Conservation (phyloP, 2,329 filamentous ascomycete genomes). For the Aspergillus terreus region DNA sequence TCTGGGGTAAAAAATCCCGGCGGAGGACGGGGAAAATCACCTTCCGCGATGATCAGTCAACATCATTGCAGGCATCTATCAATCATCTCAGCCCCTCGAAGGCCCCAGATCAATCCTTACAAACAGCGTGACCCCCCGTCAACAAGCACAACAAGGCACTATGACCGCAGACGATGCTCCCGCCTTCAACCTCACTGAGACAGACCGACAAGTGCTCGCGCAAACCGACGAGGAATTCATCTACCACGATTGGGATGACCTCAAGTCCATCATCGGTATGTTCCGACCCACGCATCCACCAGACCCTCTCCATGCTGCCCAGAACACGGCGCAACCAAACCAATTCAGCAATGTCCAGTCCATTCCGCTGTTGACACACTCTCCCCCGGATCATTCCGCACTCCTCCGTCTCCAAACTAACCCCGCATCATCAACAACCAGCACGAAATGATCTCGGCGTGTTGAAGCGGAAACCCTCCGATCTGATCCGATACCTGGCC, state of each 20-base stretch:
- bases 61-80: not conserved
- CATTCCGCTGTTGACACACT: conserved; percentile 2
- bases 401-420: not conserved
- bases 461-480: conserved; percentile 57
- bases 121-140: too few species aligned
- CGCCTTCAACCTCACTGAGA: conserved; percentile 48
- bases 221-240: conserved; percentile 52
- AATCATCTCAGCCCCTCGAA: not conserved
- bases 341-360: not conserved
- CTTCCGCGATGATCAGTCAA: conserved; percentile 3
- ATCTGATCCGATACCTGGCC: conserved; percentile 56
- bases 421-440: conserved; percentile 19
- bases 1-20: conserved; percentile 14
- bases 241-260: conserved; percentile 50
- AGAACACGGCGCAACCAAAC: too few species aligned
- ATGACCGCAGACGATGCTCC: conserved; percentile 18
- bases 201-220: conserved; percentile 48
- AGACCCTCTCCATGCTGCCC: too few species aligned
- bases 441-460: conserved; percentile 52
- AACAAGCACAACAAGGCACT: not conserved
- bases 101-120: not conserved
- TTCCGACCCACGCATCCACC: not conserved
- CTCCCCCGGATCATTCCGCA: conserved; percentile 1
- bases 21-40: not conserved
- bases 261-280: conserved; percentile 51